These are phyloP conservation scores for Pisolithus albus DNA, from an alignment of 768 basidiomycete species.

Conservation along the genomic window DNA sequence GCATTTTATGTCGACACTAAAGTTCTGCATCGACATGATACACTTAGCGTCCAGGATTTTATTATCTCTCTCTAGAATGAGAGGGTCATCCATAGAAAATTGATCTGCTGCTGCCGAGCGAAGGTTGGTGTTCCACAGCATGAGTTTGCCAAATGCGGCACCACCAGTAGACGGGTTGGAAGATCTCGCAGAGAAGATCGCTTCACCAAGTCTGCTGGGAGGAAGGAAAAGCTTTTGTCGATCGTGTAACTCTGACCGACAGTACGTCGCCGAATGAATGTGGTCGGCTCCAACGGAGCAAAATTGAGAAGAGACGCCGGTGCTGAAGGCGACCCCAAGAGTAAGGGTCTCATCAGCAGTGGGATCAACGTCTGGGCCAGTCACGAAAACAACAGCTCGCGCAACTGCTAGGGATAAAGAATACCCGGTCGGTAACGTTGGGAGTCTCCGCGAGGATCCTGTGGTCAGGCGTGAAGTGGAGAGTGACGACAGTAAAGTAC, in stretches of 20 bases:
- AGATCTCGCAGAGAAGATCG: conserved; percentile 35
- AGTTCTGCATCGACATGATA: conserved; percentile 37
- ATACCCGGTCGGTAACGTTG: conserved; percentile 48
- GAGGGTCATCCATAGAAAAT: conserved; percentile 62
- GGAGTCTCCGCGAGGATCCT: conserved; percentile 16
- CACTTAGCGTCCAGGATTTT: conserved; percentile 33
- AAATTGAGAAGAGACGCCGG: conserved; percentile 48
- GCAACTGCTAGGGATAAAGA: conserved; percentile 51
- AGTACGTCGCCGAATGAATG: conserved; percentile 8
- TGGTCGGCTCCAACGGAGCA: conserved; percentile 35
- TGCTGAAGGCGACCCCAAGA: conserved; percentile 60
- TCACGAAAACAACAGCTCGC: conserved; percentile 59
- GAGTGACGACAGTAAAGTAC: conserved; percentile 39
- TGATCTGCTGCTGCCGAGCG: conserved; percentile 59
- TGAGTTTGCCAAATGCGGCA: conserved; percentile 38
- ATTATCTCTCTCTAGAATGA: conserved; percentile 49
- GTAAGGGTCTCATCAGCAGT: conserved; percentile 56
- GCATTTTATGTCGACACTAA: conserved; percentile 23
- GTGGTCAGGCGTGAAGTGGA: conserved; percentile 16
- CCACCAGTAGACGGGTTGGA: conserved; percentile 28
- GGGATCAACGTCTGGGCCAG: conserved; percentile 78
- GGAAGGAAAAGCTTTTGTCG: conserved; percentile 53
- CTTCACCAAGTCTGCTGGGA: conserved; percentile 43
- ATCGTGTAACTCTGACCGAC: conserved; percentile 32
- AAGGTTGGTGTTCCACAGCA: conserved; percentile 43